Base-by-base conservation (phyloP, 2,329 filamentous ascomycete species). In the Aspergillus neoniger region DNA sequence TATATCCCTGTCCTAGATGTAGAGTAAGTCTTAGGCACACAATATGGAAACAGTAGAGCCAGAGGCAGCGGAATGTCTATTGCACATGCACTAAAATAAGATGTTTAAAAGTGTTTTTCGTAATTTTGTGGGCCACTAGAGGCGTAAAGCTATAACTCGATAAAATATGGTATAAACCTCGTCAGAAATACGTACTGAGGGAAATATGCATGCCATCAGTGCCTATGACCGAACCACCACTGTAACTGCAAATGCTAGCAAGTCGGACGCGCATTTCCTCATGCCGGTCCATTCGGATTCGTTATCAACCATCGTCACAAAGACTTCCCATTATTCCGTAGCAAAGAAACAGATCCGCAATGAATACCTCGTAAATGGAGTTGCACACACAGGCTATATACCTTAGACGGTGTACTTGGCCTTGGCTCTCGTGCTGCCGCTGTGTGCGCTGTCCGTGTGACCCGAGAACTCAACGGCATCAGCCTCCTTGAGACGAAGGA, bases 391-490 rank as follows among this genome's bases (percentile, higher is more conserved):
- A 12, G 39, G 19, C 30, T 38, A 36, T 21, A 36, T 44, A 38
- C 55, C 55, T 83, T 89, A 97, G 72, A 92, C 92, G 54, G 85
- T 83, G 79, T 92, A 91, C 85, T 97, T 99, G 71, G 95, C 91
- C 85, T 96, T 98, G 59, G 95, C 95, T 71, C 96, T 88, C 62
- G 92, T 96, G 80, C 93, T 97, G 68, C 95, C 95, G 62, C 90
- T 88, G 76, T 96, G 91, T 39, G 95, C 94, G 69, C 91, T 91
- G 70, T 99, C 96, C 17, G 92, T 96, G 81, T 99, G 95, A 62
- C 95, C 95, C 19, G 92, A 96, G 81, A 98, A 99, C 81, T 99
- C 96, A 61, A 99, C 87, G 63, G 82, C 78, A 76, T 98, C 95
- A 63, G 81, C 84, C 58, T 88, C 79, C 62, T 90, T 89, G 63